A percentile compares a stretch with the other conserved stretches of the same genome.
Conservation (phyloP, 495 filamentous ascomycete genomes). For the Neurospora sp. region DNA sequence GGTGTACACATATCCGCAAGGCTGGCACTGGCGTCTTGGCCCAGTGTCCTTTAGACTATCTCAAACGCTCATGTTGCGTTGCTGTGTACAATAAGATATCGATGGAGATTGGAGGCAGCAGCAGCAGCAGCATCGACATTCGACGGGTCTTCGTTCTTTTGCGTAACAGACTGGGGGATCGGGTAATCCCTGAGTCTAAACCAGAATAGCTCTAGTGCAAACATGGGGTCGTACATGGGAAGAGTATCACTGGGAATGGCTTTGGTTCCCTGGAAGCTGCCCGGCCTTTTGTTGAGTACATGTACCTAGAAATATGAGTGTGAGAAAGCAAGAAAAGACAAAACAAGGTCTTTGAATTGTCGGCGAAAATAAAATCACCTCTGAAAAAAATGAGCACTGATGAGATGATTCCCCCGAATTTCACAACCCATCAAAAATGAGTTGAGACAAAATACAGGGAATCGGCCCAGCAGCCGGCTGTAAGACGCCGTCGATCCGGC, state of each 20-base stretch:
- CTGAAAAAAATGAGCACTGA: neutral
- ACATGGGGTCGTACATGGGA: neutral
- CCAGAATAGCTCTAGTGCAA: neutral
- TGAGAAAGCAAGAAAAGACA: neutral
- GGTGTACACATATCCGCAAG: neutral
- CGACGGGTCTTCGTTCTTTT: neutral
- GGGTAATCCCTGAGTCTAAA: neutral
- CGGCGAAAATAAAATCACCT: neutral
- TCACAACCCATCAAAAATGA: neutral
- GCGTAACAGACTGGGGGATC: neutral
- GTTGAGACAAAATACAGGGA: neutral
- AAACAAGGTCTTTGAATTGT: neutral
- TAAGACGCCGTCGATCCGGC: neutral
- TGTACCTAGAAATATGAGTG: neutral
- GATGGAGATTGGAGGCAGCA: neutral
- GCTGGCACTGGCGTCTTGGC: neutral
- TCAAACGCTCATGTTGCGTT: neutral
- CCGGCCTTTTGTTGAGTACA: no score
- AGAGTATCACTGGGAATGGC: neutral
- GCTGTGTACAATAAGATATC: no score
- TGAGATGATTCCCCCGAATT: neutral
- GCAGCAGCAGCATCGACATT: neutral
- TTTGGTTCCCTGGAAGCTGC: neutral
- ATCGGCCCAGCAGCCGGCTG: neutral
- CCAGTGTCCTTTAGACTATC: neutral